Evolutionary conservation across 257 asterid genomes (phyloP), one percentile per base, ranked within the genome.

Genomic region (Nicotiana tabacum): DNA sequence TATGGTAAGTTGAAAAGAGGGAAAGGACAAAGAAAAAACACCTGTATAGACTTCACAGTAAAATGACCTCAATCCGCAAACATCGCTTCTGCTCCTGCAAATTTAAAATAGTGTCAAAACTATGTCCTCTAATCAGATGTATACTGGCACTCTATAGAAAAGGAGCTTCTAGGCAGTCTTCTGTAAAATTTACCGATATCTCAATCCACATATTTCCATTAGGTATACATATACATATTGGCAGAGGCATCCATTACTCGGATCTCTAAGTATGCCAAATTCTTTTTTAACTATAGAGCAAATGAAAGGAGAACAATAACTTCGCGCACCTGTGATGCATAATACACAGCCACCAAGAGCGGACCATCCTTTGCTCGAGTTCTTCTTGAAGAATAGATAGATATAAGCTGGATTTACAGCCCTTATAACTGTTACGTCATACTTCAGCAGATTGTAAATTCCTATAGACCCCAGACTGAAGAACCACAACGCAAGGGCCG

Each of bases 281-380:
- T 61, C 32, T 9, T 21, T 21, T 62, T 62, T 2, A 62, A 27
- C 37, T 62, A 4, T 27, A 64, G 64, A 51, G 5, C 24, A 35
- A 39, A 57, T 62, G 4, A 29, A 84, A 21, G 43, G 48, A 62
- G 12, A 4, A 68, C 18, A 82, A n/a, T 43, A 58, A n/a, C 32
- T 78, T 78, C 57, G n/a, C 78, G 33, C 86, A 90, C 99, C 99
- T 70, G 99, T 94, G 90, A 96, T 96, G 81, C 99, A 94, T 91
- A 96, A 88, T 85, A 96, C 98, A 82, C 98, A 94, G 66, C 99
- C 99, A 84, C 99, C 98, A 67, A 96, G 98, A 84, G 97, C 97
- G 74, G 99, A 91, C 97, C 98, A 96, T 39, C 91, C 98, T 17
- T 85, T 88, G 61, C 69, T 81, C 82, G 91, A 66, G 78, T 94